phyloP scores from a whole-genome alignment of 345 rosid genomes.

The Eutrema heterophyllum region DNA sequence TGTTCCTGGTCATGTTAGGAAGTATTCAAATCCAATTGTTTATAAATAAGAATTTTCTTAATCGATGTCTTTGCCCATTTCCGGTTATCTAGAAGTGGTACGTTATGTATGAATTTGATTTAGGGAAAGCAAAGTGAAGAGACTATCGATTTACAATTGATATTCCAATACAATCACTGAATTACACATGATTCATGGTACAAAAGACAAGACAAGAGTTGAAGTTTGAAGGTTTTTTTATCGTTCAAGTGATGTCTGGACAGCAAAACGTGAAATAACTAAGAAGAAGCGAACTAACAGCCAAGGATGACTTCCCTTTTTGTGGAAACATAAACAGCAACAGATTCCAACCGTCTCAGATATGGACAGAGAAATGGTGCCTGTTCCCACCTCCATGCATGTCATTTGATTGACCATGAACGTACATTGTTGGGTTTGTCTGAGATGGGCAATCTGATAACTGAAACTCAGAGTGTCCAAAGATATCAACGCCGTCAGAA shows the following conservation, averaged over 20 bases:
- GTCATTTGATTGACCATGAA: conserved; percentile 26
- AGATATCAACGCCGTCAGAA: conserved; percentile 34
- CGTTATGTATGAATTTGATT: background rate
- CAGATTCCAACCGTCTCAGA: conserved; percentile 25
- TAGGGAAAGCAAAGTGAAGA: background rate
- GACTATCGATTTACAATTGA: background rate
- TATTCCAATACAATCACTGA: background rate
- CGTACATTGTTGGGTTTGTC: background rate
- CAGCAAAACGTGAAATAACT: conserved; percentile 2
- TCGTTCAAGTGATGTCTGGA: background rate
- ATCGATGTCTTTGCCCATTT: background rate
- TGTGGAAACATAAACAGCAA: conserved; percentile 36
- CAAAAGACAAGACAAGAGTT: background rate
- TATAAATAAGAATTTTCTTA: background rate
- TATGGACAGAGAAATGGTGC: conserved; percentile 32
- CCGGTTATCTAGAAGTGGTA: background rate
- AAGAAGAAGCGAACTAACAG: conserved; percentile 32
- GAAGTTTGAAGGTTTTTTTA: background rate
- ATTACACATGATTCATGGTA: background rate
- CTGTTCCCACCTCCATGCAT: conserved; percentile 32
- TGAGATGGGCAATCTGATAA: conserved; percentile 41
- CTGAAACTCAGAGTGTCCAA: conserved; percentile 42
- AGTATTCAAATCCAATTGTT: background rate
- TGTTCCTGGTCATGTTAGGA: background rate
- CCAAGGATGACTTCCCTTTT: conserved; percentile 93